A percentile compares a stretch with the other conserved stretches of the same genome.
Conservation (phyloP, 306 rosid species). For the Cicer bijugum region DNA sequence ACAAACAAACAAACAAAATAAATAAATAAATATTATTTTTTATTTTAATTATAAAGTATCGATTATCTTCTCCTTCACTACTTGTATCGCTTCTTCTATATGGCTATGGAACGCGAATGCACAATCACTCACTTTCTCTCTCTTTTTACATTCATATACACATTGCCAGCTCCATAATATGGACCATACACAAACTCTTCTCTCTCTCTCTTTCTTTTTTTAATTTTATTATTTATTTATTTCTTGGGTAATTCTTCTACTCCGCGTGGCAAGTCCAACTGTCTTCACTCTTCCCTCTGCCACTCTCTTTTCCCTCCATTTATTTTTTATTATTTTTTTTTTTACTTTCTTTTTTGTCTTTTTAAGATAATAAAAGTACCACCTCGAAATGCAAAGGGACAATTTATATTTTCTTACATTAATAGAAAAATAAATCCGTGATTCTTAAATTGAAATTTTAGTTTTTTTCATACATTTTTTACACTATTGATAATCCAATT, state of each 20-base stretch:
- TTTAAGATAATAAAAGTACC: slow-evolving; percentile 6
- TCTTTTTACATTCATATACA: neutral
- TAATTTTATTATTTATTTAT: neutral
- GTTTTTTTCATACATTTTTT: no score
- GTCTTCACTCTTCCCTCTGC: slow-evolving; percentile 24
- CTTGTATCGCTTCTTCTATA: slow-evolving; percentile 29
- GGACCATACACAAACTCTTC: neutral
- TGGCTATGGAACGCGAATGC: slow-evolving; percentile 12
- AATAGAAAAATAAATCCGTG: neutral
- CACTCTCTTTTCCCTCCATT: slow-evolving; percentile 35
- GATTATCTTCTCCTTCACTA: slow-evolving; percentile 57
- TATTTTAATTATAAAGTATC: neutral
- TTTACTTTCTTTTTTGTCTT: slow-evolving; percentile 1
- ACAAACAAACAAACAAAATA: slow-evolving; percentile 6
- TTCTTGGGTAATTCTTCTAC: neutral
- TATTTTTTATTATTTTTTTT: neutral
- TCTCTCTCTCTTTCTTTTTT: neutral
- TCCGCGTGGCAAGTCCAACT: slow-evolving; percentile 49
- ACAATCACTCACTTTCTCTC: neutral
- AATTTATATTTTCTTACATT: neutral
- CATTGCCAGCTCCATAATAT: neutral
- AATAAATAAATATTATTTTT: neutral
- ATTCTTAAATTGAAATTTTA: no score
- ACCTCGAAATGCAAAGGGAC: slow-evolving; percentile 37
- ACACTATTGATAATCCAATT: no score